These are phyloP conservation scores for Borealophlyctis nickersoniae DNA, from an alignment of 192 early-diverging fungal species.

Conservation along the genomic window DNA sequence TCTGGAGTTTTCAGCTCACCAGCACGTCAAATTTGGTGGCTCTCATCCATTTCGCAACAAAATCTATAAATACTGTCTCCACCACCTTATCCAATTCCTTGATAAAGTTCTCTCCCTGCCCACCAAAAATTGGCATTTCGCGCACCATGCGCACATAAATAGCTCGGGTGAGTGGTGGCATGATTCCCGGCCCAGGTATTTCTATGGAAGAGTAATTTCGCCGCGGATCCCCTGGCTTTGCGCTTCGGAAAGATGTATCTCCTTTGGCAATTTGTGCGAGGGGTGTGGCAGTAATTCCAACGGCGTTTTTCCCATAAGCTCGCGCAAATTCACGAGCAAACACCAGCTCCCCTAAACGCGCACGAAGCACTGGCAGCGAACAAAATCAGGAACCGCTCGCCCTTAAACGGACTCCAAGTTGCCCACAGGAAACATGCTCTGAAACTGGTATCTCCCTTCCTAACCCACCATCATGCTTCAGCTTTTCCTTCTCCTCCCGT, in stretches of 20 bases:
- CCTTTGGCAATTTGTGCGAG: background rate
- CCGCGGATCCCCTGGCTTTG: background rate
- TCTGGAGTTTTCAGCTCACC: constrained; percentile 13
- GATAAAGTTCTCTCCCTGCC: constrained; percentile 23
- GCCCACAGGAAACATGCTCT: background rate
- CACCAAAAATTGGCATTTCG: constrained; percentile 29
- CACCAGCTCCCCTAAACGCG: constrained; percentile 16
- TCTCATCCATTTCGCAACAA: constrained; percentile 31
- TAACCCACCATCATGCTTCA: background rate
- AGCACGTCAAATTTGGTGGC: constrained; percentile 42
- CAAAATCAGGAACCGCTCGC: too few species aligned
- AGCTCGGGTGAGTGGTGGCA: constrained; percentile 31
- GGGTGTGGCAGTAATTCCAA: constrained; percentile 15
- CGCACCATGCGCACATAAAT: constrained; percentile 30
- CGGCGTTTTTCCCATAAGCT: constrained; percentile 20
- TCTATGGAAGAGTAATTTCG: background rate
- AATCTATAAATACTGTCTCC: constrained; percentile 20
- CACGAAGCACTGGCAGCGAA: constrained; percentile 29
- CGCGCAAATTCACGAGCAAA: constrained; percentile 15
- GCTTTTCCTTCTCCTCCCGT: background rate
- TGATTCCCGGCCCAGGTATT: constrained; percentile 9
- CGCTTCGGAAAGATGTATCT: background rate
- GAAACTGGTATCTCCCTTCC: background rate
- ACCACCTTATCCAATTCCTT: constrained; percentile 23
- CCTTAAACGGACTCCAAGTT: background rate